Evolutionary conservation across 495 filamentous ascomycete genomes (phyloP), one percentile per base, ranked within the genome.

Genomic region (Neurospora sp.): DNA sequence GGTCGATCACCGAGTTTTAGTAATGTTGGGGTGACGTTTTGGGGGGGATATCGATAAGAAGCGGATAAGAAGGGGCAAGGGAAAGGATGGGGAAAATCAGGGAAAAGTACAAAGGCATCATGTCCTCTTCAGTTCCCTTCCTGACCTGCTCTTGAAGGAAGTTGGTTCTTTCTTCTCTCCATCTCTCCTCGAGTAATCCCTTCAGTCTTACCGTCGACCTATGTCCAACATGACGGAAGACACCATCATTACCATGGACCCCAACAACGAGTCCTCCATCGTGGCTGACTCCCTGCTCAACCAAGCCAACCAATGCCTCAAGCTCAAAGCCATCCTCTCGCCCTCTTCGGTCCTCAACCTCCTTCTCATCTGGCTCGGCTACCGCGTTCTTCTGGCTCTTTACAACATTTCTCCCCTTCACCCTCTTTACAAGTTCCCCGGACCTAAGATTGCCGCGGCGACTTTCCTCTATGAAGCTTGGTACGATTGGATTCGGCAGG

Each of bases 391-490:
- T 14, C 39, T 71, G 9, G 74, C 69, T 18, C 14, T 82, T 8
- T 82, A 81, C 71, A 78, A 81, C 68, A 69, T 80, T 48, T 81
- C 77, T 1, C 75, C 79, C 7, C 69, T 80, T 40, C 81, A 82
- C 38, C 81, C 81, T 1, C 69, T 82, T 18, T 72, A 59, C 35
- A 69, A 74, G 18, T 79, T 87, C 38, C 87, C 87, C 7, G 87
- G 86, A 0, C 84, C 85, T 0, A 85, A 81, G 75, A 76, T 88
- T 5, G 84, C 86, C 0, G 84, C 83, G 0, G 74, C 79, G 6
- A 84, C 83, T 14, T 82, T 79, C 39, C 74, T 82, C 31, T 85
- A 85, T 39, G 87, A 89, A 61, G 84, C 84, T 44, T 89, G 86
- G 74, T 84, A 85, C 69, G 85, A 88, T 69, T 74, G 87, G 18